These are phyloP conservation scores for Stephanodiscus triporus DNA, from an alignment of 108 stramenopile genomes.

Conservation along the genomic window DNA sequence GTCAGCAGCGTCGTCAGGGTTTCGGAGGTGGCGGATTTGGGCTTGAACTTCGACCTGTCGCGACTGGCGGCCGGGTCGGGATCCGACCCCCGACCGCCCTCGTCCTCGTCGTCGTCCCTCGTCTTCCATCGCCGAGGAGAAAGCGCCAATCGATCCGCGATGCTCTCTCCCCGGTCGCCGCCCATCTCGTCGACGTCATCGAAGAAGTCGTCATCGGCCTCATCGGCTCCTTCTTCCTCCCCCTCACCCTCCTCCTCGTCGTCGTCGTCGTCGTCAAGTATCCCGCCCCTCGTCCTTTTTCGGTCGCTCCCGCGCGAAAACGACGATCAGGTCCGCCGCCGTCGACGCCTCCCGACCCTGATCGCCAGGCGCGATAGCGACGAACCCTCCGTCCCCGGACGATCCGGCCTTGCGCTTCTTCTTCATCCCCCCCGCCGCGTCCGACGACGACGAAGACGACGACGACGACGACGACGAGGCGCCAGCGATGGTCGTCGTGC, in stretches of 20 bases:
- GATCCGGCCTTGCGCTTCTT: constrained; percentile 39
- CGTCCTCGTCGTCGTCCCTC: constrained; percentile 27
- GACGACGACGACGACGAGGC: constrained; percentile 1
- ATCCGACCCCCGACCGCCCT: constrained; percentile 1
- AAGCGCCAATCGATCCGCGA: constrained; percentile 52
- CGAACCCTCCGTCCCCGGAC: background rate
- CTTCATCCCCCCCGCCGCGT: no score
- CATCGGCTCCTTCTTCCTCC: constrained; percentile 9
- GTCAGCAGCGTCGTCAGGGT: constrained; percentile 47
- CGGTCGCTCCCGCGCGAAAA: constrained; percentile 9
- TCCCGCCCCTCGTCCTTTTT: constrained; percentile 11
- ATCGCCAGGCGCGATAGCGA: constrained; percentile 44
- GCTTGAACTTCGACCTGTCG: constrained; percentile 31
- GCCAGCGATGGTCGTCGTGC: constrained; percentile 13
- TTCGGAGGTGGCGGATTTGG: constrained; percentile 52
- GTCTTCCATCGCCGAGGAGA: constrained; percentile 54
- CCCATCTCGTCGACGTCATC: constrained; percentile 23
- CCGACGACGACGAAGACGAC: no score
- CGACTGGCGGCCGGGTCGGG: no score
- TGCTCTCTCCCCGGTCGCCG: constrained; percentile 35
- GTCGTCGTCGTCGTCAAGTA: no score
- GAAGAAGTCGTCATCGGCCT: constrained; percentile 27
- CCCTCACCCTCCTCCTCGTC: constrained; percentile 15
- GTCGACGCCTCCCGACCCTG: constrained; percentile 39
- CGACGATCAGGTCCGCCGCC: constrained; percentile 41